phyloP scores from a whole-genome alignment of 306 rosid species.

The Pachyrhizus erosus region DNA sequence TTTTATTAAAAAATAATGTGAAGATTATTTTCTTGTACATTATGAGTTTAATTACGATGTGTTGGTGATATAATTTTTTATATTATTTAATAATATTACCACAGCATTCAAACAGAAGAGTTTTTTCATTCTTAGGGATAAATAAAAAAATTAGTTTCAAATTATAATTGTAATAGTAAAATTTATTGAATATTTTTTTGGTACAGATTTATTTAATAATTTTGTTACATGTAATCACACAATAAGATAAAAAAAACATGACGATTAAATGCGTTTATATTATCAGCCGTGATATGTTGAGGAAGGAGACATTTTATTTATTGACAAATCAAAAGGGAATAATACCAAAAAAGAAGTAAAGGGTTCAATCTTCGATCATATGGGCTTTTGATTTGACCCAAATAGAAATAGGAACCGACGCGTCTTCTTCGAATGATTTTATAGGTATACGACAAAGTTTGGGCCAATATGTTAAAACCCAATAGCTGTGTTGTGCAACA shows the following conservation, averaged over 20 bases:
- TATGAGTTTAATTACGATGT: neutral
- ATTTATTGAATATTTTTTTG: neutral
- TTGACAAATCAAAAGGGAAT: neutral
- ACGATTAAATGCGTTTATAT: neutral
- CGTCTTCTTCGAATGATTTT: neutral
- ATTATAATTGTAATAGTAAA: neutral
- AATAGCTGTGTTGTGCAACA: no score
- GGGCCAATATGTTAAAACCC: neutral
- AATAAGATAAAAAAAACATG: neutral
- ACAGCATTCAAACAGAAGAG: no score
- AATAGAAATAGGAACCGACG: neutral
- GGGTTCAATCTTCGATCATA: constrained; percentile 15
- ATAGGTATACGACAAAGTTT: neutral
- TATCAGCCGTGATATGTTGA: neutral
- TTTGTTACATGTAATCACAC: neutral
- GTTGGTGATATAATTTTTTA: neutral
- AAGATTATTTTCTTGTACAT: no score
- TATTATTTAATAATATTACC: neutral
- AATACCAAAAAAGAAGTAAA: no score
- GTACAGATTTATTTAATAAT: neutral
- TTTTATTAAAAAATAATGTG: no score
- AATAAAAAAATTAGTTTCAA: no score
- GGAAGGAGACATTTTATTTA: neutral
- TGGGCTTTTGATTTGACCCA: neutral
- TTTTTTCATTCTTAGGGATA: no score